Percentiles rank a stretch among this genome's conserved stretches.
phyloP scores from a whole-genome alignment of 1,139 yeast species.

The Candida smagusa region DNA sequence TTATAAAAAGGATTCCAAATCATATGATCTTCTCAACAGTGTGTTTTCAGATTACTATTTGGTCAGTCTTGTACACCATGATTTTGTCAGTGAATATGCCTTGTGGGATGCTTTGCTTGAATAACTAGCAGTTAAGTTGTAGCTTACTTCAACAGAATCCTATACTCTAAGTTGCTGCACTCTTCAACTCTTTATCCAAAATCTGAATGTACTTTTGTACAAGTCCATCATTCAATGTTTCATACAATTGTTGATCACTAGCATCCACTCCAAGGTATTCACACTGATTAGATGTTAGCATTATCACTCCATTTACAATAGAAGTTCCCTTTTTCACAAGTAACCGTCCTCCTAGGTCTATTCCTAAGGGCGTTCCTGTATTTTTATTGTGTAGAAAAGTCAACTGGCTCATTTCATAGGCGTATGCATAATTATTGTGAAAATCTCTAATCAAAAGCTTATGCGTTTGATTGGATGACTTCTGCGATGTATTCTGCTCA shows the following conservation, averaged over 20 bases:
- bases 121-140: conserved; percentile 19
- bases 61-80: conserved; percentile 84
- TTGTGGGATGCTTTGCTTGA: conserved; percentile 67
- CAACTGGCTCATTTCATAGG: conserved; percentile 34
- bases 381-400: conserved; percentile 23
- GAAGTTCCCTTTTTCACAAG: conserved; percentile 30
- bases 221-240: conserved; percentile 29
- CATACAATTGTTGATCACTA: conserved; percentile 20
- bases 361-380: conserved; percentile 29
- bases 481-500: neutral
- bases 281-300: conserved; percentile 30
- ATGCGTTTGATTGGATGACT: conserved; percentile 15
- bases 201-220: conserved; percentile 35
- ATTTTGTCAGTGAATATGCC: conserved; percentile 68
- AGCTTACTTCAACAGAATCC: neutral
- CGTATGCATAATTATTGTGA: conserved; percentile 33
- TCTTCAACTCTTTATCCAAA: conserved; percentile 20
- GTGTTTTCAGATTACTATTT: conserved; percentile 65
- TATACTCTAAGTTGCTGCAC: too few relatives aligned
- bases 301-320: conserved; percentile 32
- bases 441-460: conserved; percentile 35
- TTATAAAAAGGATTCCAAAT: conserved; percentile 54
- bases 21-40: conserved; percentile 58
- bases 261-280: conserved; percentile 29
- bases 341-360: conserved; percentile 39